Conservation (phyloP, 2,329 filamentous ascomycete genomes). For the Colletotrichum musae region DNA sequence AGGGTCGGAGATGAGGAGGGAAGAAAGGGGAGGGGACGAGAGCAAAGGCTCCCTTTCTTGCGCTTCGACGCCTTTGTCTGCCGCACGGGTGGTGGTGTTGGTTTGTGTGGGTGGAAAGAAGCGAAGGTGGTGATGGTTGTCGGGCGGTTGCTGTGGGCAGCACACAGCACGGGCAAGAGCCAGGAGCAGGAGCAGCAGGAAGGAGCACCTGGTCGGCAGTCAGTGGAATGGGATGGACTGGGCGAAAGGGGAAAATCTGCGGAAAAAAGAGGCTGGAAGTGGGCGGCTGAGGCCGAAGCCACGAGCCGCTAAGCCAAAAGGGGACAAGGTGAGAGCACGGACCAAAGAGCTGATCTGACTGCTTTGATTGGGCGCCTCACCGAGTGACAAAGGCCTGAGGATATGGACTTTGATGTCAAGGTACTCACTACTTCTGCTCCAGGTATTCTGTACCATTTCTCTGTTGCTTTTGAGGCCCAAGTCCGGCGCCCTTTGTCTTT, state of each 20-base stretch:
- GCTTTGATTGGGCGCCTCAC: not conserved
- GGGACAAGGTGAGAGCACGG: slow-evolving; percentile 1
- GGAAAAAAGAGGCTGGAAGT: slow-evolving; percentile 35
- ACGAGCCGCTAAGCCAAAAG: not conserved
- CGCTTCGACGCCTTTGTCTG: slow-evolving; percentile 34
- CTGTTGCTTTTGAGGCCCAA: not conserved
- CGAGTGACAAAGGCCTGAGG: not conserved
- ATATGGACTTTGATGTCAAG: too few species aligned
- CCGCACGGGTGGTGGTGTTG: slow-evolving; percentile 21
- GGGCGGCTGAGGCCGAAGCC: not conserved
- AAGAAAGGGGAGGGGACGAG: slow-evolving; percentile 6
- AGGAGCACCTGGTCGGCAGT: not conserved
- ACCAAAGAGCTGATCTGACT: not conserved
- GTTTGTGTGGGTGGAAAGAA: slow-evolving; percentile 4
- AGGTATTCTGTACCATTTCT: slow-evolving; percentile 2
- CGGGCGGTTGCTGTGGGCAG: slow-evolving; percentile 40
- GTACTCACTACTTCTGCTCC: too few species aligned
- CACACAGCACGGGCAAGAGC: slow-evolving; percentile 1
- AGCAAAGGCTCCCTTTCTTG: slow-evolving; percentile 30
- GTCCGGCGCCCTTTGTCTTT: too few species aligned
- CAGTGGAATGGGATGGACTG: slow-evolving; percentile 5
- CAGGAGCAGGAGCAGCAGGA: not conserved
- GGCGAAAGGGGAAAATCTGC: slow-evolving; percentile 17
- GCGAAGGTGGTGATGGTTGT: slow-evolving; percentile 35
- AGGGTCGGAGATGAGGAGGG: not conserved